These are phyloP conservation scores for Fusarium sp. DNA, from an alignment of 2,329 filamentous ascomycete species.

Conservation along the genomic window DNA sequence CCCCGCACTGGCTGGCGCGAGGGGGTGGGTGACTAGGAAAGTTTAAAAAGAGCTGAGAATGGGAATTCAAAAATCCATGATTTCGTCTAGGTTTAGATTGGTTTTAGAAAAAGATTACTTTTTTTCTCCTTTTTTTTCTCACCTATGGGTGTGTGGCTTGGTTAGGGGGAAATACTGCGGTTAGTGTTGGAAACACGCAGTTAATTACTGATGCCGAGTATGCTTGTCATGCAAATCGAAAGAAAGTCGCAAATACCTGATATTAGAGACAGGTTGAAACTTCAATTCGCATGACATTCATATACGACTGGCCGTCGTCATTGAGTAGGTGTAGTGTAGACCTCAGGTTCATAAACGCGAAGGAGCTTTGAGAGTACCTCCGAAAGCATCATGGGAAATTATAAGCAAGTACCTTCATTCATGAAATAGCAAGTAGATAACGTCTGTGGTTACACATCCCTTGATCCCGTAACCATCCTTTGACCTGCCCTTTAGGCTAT, in stretches of 20 bases:
- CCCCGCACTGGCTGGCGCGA: slow-evolving; percentile 21
- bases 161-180: background rate
- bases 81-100: slow-evolving; percentile 26
- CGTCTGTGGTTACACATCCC: background rate
- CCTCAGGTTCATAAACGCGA: background rate
- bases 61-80: slow-evolving; percentile 25
- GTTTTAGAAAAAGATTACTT: background rate
- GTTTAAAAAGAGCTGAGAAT: slow-evolving; percentile 27
- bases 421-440: slow-evolving; percentile 2
- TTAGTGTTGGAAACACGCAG: background rate
- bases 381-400: background rate
- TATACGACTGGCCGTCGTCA: background rate
- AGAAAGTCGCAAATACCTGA: background rate
- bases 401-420: slow-evolving; percentile 1
- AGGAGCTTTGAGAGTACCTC: background rate
- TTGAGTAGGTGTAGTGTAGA: background rate
- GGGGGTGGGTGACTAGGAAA: slow-evolving; percentile 30
- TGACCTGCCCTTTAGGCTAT: background rate
- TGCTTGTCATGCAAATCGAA: background rate
- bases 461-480: background rate
- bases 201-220: background rate
- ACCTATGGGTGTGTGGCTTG: background rate
- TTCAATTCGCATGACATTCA: background rate
- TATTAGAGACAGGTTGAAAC: background rate
- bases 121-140: background rate